Evolutionary conservation across 768 basidiomycete genomes (phyloP), one percentile per base, ranked within the genome.

Genomic region (Lentinula detonsa): DNA sequence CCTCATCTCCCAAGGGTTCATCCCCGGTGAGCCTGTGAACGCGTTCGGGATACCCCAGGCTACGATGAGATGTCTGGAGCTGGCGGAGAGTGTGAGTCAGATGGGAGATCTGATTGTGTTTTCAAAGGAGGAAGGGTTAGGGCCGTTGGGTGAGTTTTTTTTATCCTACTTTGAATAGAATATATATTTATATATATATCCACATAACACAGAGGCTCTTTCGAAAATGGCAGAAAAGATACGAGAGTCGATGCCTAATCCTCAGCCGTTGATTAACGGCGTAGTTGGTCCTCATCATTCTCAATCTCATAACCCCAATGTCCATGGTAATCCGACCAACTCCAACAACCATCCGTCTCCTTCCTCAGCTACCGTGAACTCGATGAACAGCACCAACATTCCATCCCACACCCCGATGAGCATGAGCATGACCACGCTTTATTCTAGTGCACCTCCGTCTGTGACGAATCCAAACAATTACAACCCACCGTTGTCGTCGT

Each of bases 21-120:
- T 92, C 65, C 91, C 92, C 11, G 83, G 85, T 4, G 91, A 92
- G 66, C 91, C 91, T 8, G 89, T 93, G 56, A 93, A 93, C 67
- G 89, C 88, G 21, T 93, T 93, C 73, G 91, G 91, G 4, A 91
- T 93, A 57, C 90, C 91, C 5, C 90, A 93, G 69, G 90, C 90
- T 2, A 91, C 91, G 16, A 93, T 93, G 92, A 80, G 91, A 58
- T 92, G 90, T 80, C 75, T 93, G 39, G 91, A 93, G 81, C 78
- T 93, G 56, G 91, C 91, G 31, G 91, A 93, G 70, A 91, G 88
- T 66, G 90, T 93, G 5, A 82, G 81, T 48, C 83, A 88, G 63
- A 91, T 93, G 91, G 76, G 82, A 37, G 90, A 92, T 65, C 76
- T 93, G 57, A 91, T 93, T 59, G 67, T 79, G 4, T 91, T 82